phyloP scores from a whole-genome alignment of 148 eudicot genomes.

The Camellia granthamiana region DNA sequence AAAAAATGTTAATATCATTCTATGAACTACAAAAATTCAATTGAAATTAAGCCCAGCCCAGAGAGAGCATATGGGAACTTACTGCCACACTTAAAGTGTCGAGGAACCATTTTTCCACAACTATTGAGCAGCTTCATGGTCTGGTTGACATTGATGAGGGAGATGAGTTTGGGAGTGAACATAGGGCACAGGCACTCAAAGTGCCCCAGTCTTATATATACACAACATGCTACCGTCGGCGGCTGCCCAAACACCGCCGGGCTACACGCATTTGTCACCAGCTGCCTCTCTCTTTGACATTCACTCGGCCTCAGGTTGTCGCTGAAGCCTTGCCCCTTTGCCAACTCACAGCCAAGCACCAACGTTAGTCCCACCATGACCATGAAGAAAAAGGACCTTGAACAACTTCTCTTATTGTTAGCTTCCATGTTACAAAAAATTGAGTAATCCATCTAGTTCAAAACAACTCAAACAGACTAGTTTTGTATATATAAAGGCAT shows the following conservation, averaged over 20 bases:
- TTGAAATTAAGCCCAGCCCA: too few relatives aligned
- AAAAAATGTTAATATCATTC: too few relatives aligned
- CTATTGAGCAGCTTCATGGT: conserved; percentile 20
- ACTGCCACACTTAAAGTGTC: conserved; percentile 42
- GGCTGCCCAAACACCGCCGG: background rate
- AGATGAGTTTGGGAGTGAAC: conserved; percentile 24
- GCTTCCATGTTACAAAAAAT: too few relatives aligned
- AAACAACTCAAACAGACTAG: too few relatives aligned
- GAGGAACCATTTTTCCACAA: conserved; percentile 32
- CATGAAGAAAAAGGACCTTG: too few relatives aligned
- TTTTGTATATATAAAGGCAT: too few relatives aligned
- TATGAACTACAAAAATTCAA: too few relatives aligned
- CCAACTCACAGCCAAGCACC: too few relatives aligned
- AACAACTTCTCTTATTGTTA: too few relatives aligned
- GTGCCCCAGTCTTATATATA: background rate
- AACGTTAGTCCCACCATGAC: too few relatives aligned
- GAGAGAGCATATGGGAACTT: conserved; percentile 9
- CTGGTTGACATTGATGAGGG: conserved; percentile 23
- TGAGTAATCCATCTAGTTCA: too few relatives aligned
- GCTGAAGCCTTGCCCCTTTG: too few relatives aligned
- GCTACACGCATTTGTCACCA: background rate
- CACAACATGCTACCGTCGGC: background rate
- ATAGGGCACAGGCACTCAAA: conserved; percentile 11
- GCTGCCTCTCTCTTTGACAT: background rate
- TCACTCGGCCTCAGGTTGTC: background rate